A percentile compares a stretch with the other conserved stretches of the same genome.
phyloP scores from a whole-genome alignment of 2,329 filamentous ascomycete genomes.

The Stagonosporopsis chrysanthemi region DNA sequence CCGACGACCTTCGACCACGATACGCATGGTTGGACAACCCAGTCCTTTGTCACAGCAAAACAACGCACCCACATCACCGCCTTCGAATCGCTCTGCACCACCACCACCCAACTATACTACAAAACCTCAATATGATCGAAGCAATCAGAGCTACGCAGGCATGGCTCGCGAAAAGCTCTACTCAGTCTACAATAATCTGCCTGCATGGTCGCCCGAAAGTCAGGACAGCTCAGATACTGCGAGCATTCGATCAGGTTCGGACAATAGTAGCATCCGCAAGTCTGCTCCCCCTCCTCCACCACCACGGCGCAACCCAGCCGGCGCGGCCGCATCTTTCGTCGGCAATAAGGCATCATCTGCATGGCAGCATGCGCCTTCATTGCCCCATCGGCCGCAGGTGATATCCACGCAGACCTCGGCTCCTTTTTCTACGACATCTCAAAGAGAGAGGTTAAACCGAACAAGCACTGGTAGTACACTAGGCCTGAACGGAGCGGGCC shows the following conservation, averaged over 20 bases:
- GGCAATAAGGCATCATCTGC: constrained; percentile 46
- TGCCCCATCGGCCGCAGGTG: constrained; percentile 38
- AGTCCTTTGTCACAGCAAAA: constrained; percentile 41
- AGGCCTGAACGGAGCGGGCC: constrained; percentile 25
- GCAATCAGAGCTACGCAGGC: constrained; percentile 47
- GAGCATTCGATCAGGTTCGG: constrained; percentile 21
- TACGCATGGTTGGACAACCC: constrained; percentile 26
- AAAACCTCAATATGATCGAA: constrained; percentile 33
- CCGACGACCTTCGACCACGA: constrained; percentile 34
- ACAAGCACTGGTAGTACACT: constrained; percentile 38
- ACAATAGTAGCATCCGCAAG: constrained; percentile 23
- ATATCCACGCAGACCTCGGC: constrained; percentile 28
- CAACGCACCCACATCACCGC: constrained; percentile 32
- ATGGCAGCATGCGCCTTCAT: constrained; percentile 45
- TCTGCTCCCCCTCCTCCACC: constrained; percentile 44
- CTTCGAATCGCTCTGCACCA: constrained; percentile 40
- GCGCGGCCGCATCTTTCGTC: constrained; percentile 49
- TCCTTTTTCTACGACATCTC: constrained; percentile 37
- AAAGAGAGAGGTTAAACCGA: constrained; percentile 33
- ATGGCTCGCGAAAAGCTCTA: constrained; percentile 50
- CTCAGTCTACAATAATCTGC: constrained; percentile 51
- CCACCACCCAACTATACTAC: constrained; percentile 37
- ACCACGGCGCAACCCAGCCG: constrained; percentile 48
- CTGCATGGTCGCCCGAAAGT: constrained; percentile 41
- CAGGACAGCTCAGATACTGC: constrained; percentile 18